Base-by-base conservation (phyloP, 306 rosid species). In the Biancaea sappan region DNA sequence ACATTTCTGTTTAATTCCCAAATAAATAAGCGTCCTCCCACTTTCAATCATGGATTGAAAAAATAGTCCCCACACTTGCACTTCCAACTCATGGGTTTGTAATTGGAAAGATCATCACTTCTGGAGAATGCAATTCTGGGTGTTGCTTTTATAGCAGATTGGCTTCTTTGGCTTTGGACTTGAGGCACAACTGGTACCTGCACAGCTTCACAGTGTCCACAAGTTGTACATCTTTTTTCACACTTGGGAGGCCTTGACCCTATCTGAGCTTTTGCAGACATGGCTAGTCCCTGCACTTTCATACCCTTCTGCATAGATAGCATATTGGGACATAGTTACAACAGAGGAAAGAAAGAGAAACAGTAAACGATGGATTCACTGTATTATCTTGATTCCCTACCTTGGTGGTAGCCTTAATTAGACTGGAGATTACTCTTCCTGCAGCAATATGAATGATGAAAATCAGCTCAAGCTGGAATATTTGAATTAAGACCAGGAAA, bases 1-100 rank as follows among this genome's bases (percentile, higher is more conserved):
- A 67, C 66, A 44, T 26, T 47, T n/a, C n/a, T n/a, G n/a, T n/a
- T 37, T 58, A 44, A 34, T 46, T 22, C 19, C 32, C 50, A 82
- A 71, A 63, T 41, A 72, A 37, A 60, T 31, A 59, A 14, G 60
- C 53, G 61, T 68, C 6, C 16, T 22, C 16, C 35, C 26, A 18
- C 11, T 69, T 84, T 15, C 24, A 65, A 8, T 83, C 81, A 92
- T 31, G 97, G 98, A 75, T 92, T 84, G 84, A 85, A 88, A 43
- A 86, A 44, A 73, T 79, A 69, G 73, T 92, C 75, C 40, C 97
- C 93, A 69, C 98, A 90, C 65, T 87, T 93, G 88, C 98, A 93
- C 68, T 87, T 90, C 92, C 96, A 90, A 77, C 97, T 86, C 38
- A 93, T 83, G 51, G 97, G 98, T 70, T 89, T 93, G 80, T 93